phyloP scores from a whole-genome alignment of 2,329 filamentous ascomycete genomes.

The Akanthomyces dipterigenus region DNA sequence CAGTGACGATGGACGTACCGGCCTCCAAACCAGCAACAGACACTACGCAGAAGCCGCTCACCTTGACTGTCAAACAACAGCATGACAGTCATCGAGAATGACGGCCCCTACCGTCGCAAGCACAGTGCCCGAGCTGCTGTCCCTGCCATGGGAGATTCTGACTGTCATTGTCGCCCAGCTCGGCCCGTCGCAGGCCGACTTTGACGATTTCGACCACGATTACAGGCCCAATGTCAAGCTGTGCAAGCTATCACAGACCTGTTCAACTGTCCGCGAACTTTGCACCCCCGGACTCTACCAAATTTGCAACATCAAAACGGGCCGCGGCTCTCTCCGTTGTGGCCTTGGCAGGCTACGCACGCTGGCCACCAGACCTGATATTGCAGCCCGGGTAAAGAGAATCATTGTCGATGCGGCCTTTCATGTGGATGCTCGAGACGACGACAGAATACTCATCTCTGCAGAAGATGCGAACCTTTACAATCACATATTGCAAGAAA shows the following conservation, averaged over 20 bases:
- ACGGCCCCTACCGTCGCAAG: no score
- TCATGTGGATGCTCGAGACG: no score
- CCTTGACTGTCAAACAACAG: no score
- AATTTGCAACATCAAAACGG: not conserved
- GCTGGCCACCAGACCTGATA: not conserved
- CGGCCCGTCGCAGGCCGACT: not conserved
- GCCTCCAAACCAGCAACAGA: no score
- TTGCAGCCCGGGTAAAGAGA: not conserved
- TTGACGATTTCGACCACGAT: not conserved
- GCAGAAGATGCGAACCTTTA: not conserved
- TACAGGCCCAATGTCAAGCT: not conserved
- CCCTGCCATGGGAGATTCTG: not conserved
- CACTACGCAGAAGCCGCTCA: no score
- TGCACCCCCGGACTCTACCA: not conserved
- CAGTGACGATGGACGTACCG: no score
- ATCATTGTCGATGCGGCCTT: not conserved
- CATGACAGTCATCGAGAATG: no score
- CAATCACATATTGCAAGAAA: not conserved
- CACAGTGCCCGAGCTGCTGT: not conserved
- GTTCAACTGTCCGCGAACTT: not conserved
- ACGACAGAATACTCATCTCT: not conserved
- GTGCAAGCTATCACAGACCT: not conserved
- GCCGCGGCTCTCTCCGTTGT: not conserved
- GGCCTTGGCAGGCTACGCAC: not conserved
- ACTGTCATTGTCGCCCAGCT: not conserved